Evolutionary conservation across 176 grass and related monocot species (phyloP), one percentile per base, ranked within the genome.

Genomic region (Oryza glumipatula): DNA sequence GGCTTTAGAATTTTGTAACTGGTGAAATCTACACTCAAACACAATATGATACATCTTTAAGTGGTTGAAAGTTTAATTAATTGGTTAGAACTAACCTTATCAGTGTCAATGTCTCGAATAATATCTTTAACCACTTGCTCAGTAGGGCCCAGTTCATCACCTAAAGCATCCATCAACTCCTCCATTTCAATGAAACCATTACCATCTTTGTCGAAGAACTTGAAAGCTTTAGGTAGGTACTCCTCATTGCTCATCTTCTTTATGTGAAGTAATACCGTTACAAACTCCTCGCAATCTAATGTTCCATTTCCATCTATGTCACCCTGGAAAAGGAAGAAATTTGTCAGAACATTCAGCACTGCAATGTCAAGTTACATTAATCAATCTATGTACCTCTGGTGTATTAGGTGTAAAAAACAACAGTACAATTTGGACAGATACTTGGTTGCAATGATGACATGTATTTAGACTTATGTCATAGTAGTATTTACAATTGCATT

Each of bases 201-300:
- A 22, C 82, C 87, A 38, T 98, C 89, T 88, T 98, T 95, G 73
- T 95, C 95, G 9, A 98, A 98, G 82, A 86, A 95, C 21, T 93
- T 79, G 84, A 98, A 95, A 72, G 91, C 92, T 82, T 93, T 82
- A 6, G 88, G 67, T 45, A 98, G 92, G 65, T 95, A 90, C 69
- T 98, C 89, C n/a, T 95, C 89, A 38, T 82, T 98, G 8, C 47
- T 83, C 78, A 93, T 94, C 86, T 88, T 98, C 83, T 94, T 94
- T 3, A 98, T 88, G 88, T 98, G 95, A 63, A 98, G 82, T 11
- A 94, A 93, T 68, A 98, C 85, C 24, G 95, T 91, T 46, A 94
- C 84, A 88, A 98, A 95, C 89, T 98, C 92, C 32, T 93, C 95
- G 2, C 89, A 88, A 38, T 98, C 91, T 76, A 98, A 82, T 39